Evolutionary conservation across 2,329 filamentous ascomycete species (phyloP).

Genomic region (Tothia fuscella): DNA sequence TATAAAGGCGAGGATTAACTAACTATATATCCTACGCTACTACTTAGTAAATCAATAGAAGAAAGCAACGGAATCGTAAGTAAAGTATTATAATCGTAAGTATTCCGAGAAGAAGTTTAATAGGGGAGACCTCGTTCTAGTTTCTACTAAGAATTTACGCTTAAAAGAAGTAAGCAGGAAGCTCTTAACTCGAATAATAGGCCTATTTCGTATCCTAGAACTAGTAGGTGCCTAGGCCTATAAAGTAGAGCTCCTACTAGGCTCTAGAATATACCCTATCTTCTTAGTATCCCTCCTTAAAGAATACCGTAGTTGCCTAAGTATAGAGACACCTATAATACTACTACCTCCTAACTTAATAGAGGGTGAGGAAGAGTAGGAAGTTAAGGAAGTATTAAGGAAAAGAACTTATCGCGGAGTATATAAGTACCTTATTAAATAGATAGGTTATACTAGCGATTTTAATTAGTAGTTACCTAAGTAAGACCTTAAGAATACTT

Average conservation of each 20-base stretch:
- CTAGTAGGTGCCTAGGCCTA: neutral
- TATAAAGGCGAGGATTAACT: slow-evolving; percentile 1
- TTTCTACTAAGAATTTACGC: neutral
- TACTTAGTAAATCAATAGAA: neutral
- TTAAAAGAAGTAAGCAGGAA: neutral
- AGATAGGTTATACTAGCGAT: neutral
- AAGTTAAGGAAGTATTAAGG: neutral
- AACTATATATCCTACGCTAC: neutral
- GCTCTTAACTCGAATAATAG: neutral
- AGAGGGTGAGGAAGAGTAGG: slow-evolving; percentile 1
- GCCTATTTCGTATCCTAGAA: neutral
- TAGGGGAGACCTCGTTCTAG: neutral
- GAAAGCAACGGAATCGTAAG: neutral
- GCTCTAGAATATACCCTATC: neutral
- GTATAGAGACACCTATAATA: neutral
- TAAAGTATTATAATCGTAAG: neutral
- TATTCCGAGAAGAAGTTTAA: neutral
- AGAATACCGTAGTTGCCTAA: neutral
- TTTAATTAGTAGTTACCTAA: neutral
- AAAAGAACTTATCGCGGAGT: neutral
- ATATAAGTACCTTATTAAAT: neutral
- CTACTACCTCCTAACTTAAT: slow-evolving; percentile 1
- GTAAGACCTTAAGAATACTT: neutral
- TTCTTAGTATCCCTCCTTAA: neutral
- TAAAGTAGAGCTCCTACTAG: neutral